A percentile compares a stretch with the other conserved stretches of the same genome.
Evolutionary conservation across 1,284 basidiomycete genomes (phyloP).

Genomic region (Rhodotorula sp.): DNA sequence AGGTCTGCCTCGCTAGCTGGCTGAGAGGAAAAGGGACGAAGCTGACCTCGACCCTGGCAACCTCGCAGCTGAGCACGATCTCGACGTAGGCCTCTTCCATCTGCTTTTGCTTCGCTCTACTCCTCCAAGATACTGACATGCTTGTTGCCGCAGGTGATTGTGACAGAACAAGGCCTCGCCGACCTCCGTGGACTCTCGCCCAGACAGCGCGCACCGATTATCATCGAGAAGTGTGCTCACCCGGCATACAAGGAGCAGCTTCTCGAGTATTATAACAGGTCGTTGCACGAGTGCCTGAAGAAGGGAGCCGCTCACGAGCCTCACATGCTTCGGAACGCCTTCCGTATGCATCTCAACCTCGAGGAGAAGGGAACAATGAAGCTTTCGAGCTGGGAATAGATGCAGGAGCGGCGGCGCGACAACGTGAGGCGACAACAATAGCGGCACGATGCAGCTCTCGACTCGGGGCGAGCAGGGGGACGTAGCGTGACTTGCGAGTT

Average conservation of each 20-base stretch:
- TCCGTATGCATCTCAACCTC: constrained; percentile 34
- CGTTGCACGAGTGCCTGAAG: constrained; percentile 55
- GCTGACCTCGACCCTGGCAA: not conserved
- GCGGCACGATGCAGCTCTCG: not conserved
- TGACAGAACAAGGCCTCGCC: constrained; percentile 54
- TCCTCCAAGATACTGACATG: too few relatives aligned
- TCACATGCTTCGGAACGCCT: constrained; percentile 52
- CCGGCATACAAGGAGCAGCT: constrained; percentile 56
- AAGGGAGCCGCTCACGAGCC: constrained; percentile 56
- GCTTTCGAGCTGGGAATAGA: constrained; percentile 32
- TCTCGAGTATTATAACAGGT: constrained; percentile 56
- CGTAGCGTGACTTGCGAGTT: too few relatives aligned
- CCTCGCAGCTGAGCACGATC: constrained; percentile 9
- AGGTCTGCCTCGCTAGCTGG: too few relatives aligned
- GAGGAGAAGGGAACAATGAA: constrained; percentile 42
- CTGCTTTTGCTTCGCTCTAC: too few relatives aligned
- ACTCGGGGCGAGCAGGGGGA: too few relatives aligned
- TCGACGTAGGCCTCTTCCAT: too few relatives aligned
- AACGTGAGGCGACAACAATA: too few relatives aligned
- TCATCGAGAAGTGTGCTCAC: constrained; percentile 53
- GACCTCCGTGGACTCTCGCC: constrained; percentile 57
- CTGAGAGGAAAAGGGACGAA: not conserved
- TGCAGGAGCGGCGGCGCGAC: too few relatives aligned
- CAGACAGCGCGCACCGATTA: constrained; percentile 55
- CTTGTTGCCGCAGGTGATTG: constrained; percentile 14